Base-by-base conservation (phyloP, 176 grass and related monocot genomes). In the Juncus inflexus region DNA sequence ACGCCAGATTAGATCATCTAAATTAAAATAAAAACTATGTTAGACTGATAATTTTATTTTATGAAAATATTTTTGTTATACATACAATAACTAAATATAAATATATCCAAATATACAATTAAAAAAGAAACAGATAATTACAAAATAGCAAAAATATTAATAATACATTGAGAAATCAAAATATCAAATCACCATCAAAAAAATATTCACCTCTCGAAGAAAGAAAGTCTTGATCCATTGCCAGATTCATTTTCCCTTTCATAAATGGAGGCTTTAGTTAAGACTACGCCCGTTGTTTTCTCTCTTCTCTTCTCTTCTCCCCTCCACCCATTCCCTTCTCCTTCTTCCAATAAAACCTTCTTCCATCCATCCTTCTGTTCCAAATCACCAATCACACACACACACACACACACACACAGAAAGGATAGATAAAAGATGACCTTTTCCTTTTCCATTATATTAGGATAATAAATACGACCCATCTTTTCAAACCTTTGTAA, bases 71-170 rank as follows among this genome's bases (percentile, higher is more conserved):
- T 28, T 28, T 28, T 28, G 19, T 28, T 28, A 28, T 28, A 1
- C 1, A 28, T 28, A 28, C 19, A 28, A 28, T 28, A 1, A 28
- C 19, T 28, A 28, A 28, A 28, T 28, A 28, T 28, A 28, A 28
- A 28, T 28, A 28, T 28, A 28, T 28, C 19, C 19, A 28, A 28
- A 28, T 28, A 28, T 28, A 28, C 1, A 28, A n/a, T 7, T 5
- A 50, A 67, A 68, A 68, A 28, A 45, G 49, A 66, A 9, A 66
- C 49, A 66, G 51, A 49, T 15, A 66, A 15, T n/a, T 6, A 6
- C 6, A 57, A 4, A 15, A 57, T 5, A 57, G 19, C 7, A 6
- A 15, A 57, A 15, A 57, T 61, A 35, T 35, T 35, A 3, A 35
- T 10, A 16, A 61, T 35, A 6, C 36, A 67, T 12, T 11, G 47